Percentiles rank a stretch among this genome's conserved stretches.
Conservation (phyloP, 306 rosid genomes). For the Vigna mungo region DNA sequence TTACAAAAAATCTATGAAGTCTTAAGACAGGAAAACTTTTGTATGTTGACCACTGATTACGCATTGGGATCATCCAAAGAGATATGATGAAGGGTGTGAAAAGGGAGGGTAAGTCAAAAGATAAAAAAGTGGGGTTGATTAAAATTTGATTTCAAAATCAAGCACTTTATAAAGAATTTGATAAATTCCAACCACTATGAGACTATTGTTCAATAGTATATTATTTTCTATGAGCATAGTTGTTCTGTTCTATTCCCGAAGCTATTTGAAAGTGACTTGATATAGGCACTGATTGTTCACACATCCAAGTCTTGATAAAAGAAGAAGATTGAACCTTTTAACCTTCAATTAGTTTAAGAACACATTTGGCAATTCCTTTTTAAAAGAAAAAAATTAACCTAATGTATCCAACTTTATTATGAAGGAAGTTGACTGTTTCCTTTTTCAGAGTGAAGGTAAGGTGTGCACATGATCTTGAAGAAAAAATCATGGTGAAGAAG, state of each 20-base stretch:
- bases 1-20: background rate
- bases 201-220: background rate
- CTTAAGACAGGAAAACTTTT: background rate
- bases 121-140: background rate
- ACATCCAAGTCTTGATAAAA: conserved; percentile 2
- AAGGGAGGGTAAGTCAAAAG: background rate
- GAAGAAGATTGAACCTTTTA: background rate
- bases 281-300: background rate
- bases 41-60: background rate
- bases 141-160: conserved; percentile 17
- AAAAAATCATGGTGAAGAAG: conserved; percentile 11
- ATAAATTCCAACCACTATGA: background rate
- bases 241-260: background rate
- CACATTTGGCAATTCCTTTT: background rate
- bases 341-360: background rate
- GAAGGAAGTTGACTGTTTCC: conserved; percentile 5
- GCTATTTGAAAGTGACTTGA: background rate
- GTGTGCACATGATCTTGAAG: background rate
- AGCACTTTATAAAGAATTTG: conserved; percentile 5
- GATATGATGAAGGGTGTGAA: background rate
- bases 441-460: background rate
- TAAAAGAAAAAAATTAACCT: background rate
- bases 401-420: background rate
- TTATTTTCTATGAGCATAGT: background rate
- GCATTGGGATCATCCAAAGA: conserved; percentile 3